Base-by-base conservation (phyloP, 805 yeast genomes). In the Ogataea glucozyma region DNA sequence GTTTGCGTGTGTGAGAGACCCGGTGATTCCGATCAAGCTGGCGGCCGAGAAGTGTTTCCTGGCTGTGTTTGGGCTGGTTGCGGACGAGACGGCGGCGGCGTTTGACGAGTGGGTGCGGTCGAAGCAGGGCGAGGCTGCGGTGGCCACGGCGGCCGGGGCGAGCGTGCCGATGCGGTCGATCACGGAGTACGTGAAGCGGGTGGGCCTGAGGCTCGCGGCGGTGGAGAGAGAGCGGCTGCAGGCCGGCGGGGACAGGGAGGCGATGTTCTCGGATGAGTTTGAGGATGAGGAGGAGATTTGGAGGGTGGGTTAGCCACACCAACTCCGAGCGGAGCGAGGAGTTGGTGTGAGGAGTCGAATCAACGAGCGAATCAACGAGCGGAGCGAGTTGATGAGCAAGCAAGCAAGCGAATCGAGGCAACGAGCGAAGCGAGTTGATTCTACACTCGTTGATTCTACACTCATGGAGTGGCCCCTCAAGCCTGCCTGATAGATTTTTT, bases 31-130 rank as follows among this genome's bases (percentile, higher is more conserved):
- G 4, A 83, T 91, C 53, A 90, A 89, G 57, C 72, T 91, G 48
- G 97, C 97, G 1, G 96, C 96, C 6, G 99, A 91, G 62, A 88
- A 88, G 68, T 89, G 95, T 1, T 89, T 76, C 62, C 61, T 90
- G 51, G 79, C 87, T 2, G 60, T 88, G 13, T 84, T 89, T 65
- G 71, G 76, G 36, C 69, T 91, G 53, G 83, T 86, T 23, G 87
- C 83, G 20, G 96, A 85, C 49, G 76, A 67, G 8, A 68, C 71
- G 16, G 60, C 75, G 66, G 62, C 48, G 1, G 60, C 65, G 19
- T 88, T 87, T 67, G 75, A 74, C 41, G 55, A 56, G 9, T 91
- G 97, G 97, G 76, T 85, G 43, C 67, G 53, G 1, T 55, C 62
- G 1, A 59, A 69, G 12, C 62, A 70, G 43, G 66, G 54, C 8